Evolutionary conservation across 2,329 filamentous ascomycete genomes (phyloP).

Genomic region (Metarhizium humberi): DNA sequence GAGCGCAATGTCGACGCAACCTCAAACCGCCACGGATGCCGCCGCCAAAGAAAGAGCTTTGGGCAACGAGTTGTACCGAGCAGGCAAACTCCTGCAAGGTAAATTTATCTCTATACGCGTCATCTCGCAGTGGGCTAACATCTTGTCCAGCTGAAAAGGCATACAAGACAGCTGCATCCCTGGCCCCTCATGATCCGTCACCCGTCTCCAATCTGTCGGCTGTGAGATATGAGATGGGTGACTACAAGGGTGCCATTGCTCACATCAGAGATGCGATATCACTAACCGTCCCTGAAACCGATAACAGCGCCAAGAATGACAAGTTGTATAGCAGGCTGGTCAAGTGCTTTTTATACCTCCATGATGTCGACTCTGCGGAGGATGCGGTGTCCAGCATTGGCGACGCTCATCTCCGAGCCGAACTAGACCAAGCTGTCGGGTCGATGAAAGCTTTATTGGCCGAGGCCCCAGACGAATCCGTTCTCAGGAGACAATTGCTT

Average conservation of each 20-base stretch:
- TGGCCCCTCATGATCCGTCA: constrained; percentile 1
- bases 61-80: neutral
- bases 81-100: neutral
- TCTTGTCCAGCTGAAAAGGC: constrained; percentile 2
- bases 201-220: constrained; percentile 5
- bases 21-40: neutral
- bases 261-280: neutral
- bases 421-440: neutral
- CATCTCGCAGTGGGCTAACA: neutral
- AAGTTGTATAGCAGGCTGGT: neutral
- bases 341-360: neutral
- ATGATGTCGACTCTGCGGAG: neutral
- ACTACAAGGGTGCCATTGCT: constrained; percentile 5
- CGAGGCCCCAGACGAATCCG: neutral
- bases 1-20: neutral
- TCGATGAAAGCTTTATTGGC: neutral
- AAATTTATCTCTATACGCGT: neutral
- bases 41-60: neutral
- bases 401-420: neutral
- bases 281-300: neutral
- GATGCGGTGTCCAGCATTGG: neutral
- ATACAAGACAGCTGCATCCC: constrained; percentile 1
- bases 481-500: neutral
- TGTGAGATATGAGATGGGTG: constrained; percentile 4
- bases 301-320: neutral